Conservation (phyloP, 768 basidiomycete genomes). For the Boletus reticulatus region DNA sequence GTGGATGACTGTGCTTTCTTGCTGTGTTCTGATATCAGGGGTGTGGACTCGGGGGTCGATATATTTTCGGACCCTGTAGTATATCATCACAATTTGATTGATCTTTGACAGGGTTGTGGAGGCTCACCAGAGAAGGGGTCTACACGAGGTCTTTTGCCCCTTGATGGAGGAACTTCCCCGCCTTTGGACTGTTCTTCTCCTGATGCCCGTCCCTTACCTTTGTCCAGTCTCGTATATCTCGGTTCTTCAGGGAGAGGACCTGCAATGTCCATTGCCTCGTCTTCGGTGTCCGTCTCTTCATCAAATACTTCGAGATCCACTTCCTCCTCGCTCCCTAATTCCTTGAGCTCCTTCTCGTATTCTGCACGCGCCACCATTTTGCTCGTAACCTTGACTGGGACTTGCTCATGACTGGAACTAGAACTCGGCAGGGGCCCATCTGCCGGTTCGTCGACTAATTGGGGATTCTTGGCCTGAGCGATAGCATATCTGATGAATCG, state of each 20-base stretch:
- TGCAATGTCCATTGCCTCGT: conserved; percentile 5
- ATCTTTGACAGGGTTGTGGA: not conserved
- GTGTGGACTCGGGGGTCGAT: not conserved
- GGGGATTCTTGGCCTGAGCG: conserved; percentile 48
- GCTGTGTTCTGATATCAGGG: not conserved
- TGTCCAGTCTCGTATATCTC: conserved; percentile 14
- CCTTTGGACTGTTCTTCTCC: conserved; percentile 16
- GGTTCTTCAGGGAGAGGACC: conserved; percentile 1
- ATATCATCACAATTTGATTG: not conserved
- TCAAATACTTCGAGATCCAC: conserved; percentile 39
- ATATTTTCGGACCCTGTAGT: conserved; percentile 32
- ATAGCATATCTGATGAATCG: conserved; percentile 88
- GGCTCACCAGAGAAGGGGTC: conserved; percentile 67
- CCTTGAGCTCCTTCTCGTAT: conserved; percentile 56
- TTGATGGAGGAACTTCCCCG: conserved; percentile 23
- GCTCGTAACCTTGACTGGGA: conserved; percentile 58
- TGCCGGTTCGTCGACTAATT: conserved; percentile 34
- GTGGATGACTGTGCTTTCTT: conserved; percentile 9
- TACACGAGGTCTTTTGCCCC: conserved; percentile 50
- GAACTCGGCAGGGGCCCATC: conserved; percentile 8
- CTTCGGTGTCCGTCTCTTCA: conserved; percentile 15
- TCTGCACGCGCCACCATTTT: conserved; percentile 73
- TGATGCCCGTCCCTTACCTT: conserved; percentile 39
- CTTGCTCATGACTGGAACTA: conserved; percentile 21
- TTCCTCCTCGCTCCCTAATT: conserved; percentile 41